Evolutionary conservation across 2,329 filamentous ascomycete genomes (phyloP), one percentile per base, ranked within the genome.

Genomic region (Chaetothyriales sp.): DNA sequence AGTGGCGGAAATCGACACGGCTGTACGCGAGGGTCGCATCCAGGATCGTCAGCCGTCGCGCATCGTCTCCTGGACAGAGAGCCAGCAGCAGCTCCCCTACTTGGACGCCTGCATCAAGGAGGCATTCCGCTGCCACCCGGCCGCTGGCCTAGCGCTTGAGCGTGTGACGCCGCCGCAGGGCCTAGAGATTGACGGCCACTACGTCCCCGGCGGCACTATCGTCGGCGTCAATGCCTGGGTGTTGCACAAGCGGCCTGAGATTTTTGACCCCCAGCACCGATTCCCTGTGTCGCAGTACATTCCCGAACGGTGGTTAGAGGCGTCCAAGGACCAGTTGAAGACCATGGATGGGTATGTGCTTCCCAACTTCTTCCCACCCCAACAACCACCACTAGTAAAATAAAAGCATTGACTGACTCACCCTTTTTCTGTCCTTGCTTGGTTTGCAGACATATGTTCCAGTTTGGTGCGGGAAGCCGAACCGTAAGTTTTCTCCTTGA

Each of bases 71-170:
- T 61, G 58, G 58, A 80, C 1, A 87, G 83, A 78, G 64, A 77
- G 37, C 82, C 88, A 67, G 74, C 74, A 47, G 64, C 77, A 77
- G 51, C 73, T 92, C 1, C 78, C 80, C 0, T 92, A 89, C 64
- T 77, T 92, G 5, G 83, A 89, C 61, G 86, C 85, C 2, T 82
- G 81, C 51, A 76, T 90, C 60, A 86, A 89, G 62, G 86, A 92
- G 65, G 78, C 82, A 4, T 86, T 89, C 70, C 78, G 85, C 10
- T 64, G 88, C 59, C 84, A 89, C 64, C 86, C 86, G 0, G 83
- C 85, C 0, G 76, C 83, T 0, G 86, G 85, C 0, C 69, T 89
- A 4, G 80, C 82, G 0, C 72, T 90, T 44, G 86, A 90, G 66
- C 77, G 86, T 54, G 72, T 89, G 46, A 83, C 86, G 0, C 86